phyloP scores from a whole-genome alignment of 495 filamentous ascomycete species.

The Polyplosphaeria fusca region DNA sequence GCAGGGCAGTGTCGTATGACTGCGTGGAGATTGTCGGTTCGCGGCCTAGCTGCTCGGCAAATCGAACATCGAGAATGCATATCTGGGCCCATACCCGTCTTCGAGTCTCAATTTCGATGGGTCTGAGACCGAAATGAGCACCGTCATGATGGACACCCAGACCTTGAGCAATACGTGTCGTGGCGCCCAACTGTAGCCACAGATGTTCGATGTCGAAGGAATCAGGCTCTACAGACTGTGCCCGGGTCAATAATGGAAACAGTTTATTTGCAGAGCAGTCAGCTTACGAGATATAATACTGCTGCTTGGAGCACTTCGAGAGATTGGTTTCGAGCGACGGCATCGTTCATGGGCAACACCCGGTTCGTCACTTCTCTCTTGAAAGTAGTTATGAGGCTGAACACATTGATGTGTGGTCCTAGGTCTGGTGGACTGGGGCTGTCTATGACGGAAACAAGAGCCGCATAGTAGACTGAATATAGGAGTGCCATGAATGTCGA shows the following conservation, averaged over 20 bases:
- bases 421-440: constrained; percentile 10
- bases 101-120: constrained; percentile 23
- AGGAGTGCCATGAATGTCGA: constrained; percentile 5
- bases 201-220: neutral
- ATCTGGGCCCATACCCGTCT: constrained; percentile 28
- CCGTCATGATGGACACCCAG: constrained; percentile 25
- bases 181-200: constrained; percentile 11
- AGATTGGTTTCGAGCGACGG: neutral
- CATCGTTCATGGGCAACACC: constrained; percentile 5
- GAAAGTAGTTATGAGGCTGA: constrained; percentile 8
- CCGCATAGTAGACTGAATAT: constrained; percentile 24
- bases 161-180: constrained; percentile 17
- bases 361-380: constrained; percentile 6
- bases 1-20: constrained; percentile 24
- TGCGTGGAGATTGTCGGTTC: constrained; percentile 16
- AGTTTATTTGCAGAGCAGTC: too few relatives aligned
- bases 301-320: constrained; percentile 23
- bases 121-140: constrained; percentile 6
- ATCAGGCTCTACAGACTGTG: constrained; percentile 9
- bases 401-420: constrained; percentile 6
- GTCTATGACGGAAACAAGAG: constrained; percentile 11
- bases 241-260: too few relatives aligned
- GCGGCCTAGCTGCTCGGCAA: constrained; percentile 23
- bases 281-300: constrained; percentile 23
- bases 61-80: constrained; percentile 23